Evolutionary conservation across 768 basidiomycete genomes (phyloP).

Genomic region (Psilocybe subaeruginosa): DNA sequence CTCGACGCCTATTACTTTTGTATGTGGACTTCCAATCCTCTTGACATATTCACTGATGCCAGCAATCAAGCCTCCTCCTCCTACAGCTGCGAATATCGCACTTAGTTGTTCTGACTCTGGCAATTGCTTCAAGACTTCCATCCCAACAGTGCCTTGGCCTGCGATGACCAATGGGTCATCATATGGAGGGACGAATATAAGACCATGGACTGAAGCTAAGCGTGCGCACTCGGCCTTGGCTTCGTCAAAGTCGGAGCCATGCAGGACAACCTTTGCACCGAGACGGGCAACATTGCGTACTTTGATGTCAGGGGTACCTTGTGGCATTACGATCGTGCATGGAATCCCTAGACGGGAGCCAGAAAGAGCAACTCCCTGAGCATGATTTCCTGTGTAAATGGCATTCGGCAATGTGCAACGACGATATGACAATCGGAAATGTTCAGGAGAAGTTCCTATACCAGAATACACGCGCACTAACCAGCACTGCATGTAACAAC

Average conservation of each 20-base stretch:
- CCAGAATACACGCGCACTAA: slow-evolving; percentile 62
- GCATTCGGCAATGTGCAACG: slow-evolving; percentile 3
- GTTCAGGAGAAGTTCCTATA: slow-evolving; percentile 7
- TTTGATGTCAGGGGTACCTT: slow-evolving; percentile 94
- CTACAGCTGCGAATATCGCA: slow-evolving; percentile 88
- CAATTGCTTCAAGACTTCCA: slow-evolving; percentile 93
- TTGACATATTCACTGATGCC: slow-evolving; percentile 94
- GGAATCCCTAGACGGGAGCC: slow-evolving; percentile 85
- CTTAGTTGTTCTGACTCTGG: slow-evolving; percentile 76
- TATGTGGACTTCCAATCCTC: slow-evolving; percentile 83
- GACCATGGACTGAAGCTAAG: slow-evolving; percentile 72
- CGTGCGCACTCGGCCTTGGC: slow-evolving; percentile 94
- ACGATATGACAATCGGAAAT: slow-evolving; percentile 6
- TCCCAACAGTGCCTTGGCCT: slow-evolving; percentile 92
- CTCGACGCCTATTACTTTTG: slow-evolving; percentile 88
- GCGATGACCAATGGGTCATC: slow-evolving; percentile 97
- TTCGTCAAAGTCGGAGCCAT: slow-evolving; percentile 93
- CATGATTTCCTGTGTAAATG: slow-evolving; percentile 84
- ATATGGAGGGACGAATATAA: slow-evolving; percentile 94
- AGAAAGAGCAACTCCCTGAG: slow-evolving; percentile 98
- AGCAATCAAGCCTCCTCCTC: slow-evolving; percentile 92
- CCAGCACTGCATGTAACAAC: slow-evolving; percentile 98
- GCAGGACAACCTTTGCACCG: slow-evolving; percentile 92
- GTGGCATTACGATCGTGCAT: slow-evolving; percentile 99
- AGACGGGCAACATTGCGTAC: slow-evolving; percentile 93